phyloP scores from a whole-genome alignment of 192 early-diverging fungal species.

The Pilobolus umbonatus region DNA sequence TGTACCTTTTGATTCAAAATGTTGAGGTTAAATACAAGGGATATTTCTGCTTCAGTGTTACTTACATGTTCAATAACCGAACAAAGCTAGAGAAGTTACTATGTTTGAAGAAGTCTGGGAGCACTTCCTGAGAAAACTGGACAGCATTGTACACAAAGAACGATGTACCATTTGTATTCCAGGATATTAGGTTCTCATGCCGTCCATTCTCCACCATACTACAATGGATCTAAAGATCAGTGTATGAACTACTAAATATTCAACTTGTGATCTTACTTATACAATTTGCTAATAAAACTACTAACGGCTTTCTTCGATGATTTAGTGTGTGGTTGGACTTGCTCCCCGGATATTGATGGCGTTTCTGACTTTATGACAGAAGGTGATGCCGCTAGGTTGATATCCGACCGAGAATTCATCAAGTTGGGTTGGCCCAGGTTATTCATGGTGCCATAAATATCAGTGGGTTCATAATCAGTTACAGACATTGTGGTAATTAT shows the following conservation, averaged over 20 bases:
- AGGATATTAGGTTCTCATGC: conserved; percentile 84
- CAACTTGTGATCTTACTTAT: background rate
- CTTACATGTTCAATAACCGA: conserved; percentile 79
- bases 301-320: conserved; percentile 18
- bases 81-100: conserved; percentile 91
- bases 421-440: no score
- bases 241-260: background rate
- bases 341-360: no score
- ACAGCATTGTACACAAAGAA: conserved; percentile 88
- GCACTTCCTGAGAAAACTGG: conserved; percentile 80
- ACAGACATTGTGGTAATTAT: no score
- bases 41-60: conserved; percentile 4
- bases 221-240: background rate
- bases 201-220: conserved; percentile 82
- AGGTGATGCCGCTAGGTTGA: no score
- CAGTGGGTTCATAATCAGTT: no score
- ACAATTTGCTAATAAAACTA: conserved; percentile 21
- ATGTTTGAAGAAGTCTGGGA: conserved; percentile 91
- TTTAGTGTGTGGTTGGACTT: background rate
- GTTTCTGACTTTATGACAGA: no score
- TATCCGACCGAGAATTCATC: no score
- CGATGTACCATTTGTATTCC: conserved; percentile 82
- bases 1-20: conserved; percentile 43
- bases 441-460: no score
- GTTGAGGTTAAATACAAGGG: background rate